These are phyloP conservation scores for Dovyalis caffra DNA, from an alignment of 345 rosid species.

Conservation along the genomic window DNA sequence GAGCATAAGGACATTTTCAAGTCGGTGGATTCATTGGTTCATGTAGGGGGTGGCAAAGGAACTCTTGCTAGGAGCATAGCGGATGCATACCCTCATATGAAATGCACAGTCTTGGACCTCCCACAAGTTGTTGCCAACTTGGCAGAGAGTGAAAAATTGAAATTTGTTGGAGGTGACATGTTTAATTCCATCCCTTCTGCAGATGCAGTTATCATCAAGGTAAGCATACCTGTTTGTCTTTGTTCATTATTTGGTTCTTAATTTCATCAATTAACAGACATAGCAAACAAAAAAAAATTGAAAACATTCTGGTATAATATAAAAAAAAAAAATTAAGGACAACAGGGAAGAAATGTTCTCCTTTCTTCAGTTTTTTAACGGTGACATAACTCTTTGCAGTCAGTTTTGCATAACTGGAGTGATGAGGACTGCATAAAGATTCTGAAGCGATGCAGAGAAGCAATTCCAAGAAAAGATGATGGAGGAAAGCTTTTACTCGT, in stretches of 20 bases:
- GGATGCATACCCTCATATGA: slow-evolving; percentile 28
- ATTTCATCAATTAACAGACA: neutral
- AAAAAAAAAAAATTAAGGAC: neutral
- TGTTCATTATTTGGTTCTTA: neutral
- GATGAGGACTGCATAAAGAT: slow-evolving; percentile 24
- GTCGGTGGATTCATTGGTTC: slow-evolving; percentile 39
- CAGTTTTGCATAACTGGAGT: slow-evolving; percentile 23
- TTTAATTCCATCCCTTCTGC: slow-evolving; percentile 41
- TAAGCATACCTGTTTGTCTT: neutral
- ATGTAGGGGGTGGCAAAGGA: slow-evolving; percentile 54
- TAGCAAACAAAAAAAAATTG: neutral
- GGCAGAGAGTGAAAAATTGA: slow-evolving; percentile 24
- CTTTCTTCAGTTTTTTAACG: neutral
- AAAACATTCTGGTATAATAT: neutral
- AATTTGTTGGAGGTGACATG: slow-evolving; percentile 49
- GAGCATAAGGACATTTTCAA: slow-evolving; percentile 38
- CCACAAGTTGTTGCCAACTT: slow-evolving; percentile 39
- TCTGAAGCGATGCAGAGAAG: slow-evolving; percentile 25
- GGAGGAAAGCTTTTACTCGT: slow-evolving; percentile 35
- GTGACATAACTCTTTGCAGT: slow-evolving; percentile 1
- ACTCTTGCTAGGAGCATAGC: slow-evolving; percentile 33
- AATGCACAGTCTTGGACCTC: slow-evolving; percentile 46
- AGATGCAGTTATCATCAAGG: slow-evolving; percentile 45
- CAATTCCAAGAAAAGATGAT: slow-evolving; percentile 16
- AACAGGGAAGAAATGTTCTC: neutral